Conservation (phyloP, 805 yeast species). For the Yarrowia alimentaria region DNA sequence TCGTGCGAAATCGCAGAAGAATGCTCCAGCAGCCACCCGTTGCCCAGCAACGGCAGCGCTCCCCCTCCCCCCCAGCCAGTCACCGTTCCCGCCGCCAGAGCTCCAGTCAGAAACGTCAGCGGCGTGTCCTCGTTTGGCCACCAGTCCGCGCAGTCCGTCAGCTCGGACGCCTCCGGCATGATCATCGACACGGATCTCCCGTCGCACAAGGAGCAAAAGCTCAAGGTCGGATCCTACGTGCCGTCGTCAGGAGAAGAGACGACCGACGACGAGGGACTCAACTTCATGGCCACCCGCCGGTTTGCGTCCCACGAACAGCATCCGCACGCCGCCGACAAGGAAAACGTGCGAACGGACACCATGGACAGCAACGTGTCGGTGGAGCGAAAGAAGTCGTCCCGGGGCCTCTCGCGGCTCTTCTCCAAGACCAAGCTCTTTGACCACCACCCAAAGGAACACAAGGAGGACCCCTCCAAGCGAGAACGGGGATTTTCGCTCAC, state of each 20-base stretch:
- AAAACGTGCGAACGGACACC: conserved; percentile 1
- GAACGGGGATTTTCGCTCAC: conserved; percentile 20
- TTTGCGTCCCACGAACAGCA: neutral
- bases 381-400: conserved; percentile 18
- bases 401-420: conserved; percentile 25
- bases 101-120: neutral
- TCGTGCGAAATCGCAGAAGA: neutral
- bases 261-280: conserved; percentile 25
- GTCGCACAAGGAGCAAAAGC: conserved; percentile 19
- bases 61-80: neutral
- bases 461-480: conserved; percentile 2
- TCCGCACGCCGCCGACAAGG: conserved; percentile 17
- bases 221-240: conserved; percentile 25
- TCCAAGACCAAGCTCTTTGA: conserved; percentile 23
- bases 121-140: conserved; percentile 8
- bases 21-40: neutral
- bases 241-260: conserved; percentile 22
- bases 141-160: neutral
- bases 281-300: conserved; percentile 21
- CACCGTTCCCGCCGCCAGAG: neutral
- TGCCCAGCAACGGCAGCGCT: neutral
- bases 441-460: conserved; percentile 1
- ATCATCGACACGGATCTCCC: conserved; percentile 26
- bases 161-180: conserved; percentile 12
- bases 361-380: conserved; percentile 1